Evolutionary conservation across 345 rosid species (phyloP), one percentile per base, ranked within the genome.

Genomic region (Moricandia arvensis): DNA sequence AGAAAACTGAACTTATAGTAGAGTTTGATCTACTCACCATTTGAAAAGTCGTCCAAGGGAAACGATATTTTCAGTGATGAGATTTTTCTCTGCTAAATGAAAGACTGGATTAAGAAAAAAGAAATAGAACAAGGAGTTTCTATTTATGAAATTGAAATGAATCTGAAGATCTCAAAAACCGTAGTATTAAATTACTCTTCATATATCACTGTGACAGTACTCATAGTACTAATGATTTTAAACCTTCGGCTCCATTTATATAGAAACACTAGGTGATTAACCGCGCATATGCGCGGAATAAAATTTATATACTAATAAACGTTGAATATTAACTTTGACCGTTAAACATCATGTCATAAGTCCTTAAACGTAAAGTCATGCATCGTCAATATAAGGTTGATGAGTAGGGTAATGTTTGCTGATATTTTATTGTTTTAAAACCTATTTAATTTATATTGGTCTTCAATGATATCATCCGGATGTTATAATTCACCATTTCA

Each of bases 11-110:
- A 7, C 34, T 29, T 29, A 30, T 13, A 34, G 8, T 24, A 53
- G 35, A 47, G 8, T 34, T 33, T 33, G 15, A 51, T 7, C 13
- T 29, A 53, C 76, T 73, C 63, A 63, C 76, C 76, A 73, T 54
- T 73, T 63, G 69, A 51, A 43, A 72, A 21, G 53, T 7, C 13
- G 41, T 63, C 16, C 62, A 33, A 34, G 26, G 27, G 21, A 21
- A 72, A 33, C 34, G 8, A 54, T 47, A 18, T 13, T 16, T 2
- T 37, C 1, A 3, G 12, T 43, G 58, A 41, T 8, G 21, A 58
- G 8, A 17, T 5, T 16, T 53, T 41, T 33, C 10, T 59, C 30
- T 29, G 6, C 13, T 15, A 8, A 60, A 31, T 15, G 41, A 60
- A 60, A 12, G 38, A n/a, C 3, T n/a, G 24, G 24, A 21, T 21